Base-by-base conservation (phyloP, 257 asterid genomes). In the Solanum peruvianum region DNA sequence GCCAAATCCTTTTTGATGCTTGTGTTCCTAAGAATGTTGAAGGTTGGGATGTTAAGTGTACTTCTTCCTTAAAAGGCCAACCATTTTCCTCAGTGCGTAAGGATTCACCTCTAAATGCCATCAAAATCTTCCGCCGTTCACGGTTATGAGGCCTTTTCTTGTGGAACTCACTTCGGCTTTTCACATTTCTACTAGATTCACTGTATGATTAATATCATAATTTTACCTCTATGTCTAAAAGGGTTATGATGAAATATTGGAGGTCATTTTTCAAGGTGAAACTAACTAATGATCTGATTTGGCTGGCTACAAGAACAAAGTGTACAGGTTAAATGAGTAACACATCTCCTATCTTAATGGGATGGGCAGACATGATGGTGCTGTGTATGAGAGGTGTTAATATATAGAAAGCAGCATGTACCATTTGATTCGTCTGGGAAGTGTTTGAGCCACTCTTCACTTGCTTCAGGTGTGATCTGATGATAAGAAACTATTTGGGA, bases 31-130 rank as follows among this genome's bases (percentile, higher is more conserved):
- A 96, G 89, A 96, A 93, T 6, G 89, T 96, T 25, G 99, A 95
- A 89, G 97, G 98, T 62, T 96, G 99, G 99, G 99, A 96, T 83
- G 90, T 96, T 33, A 96, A 93, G 86, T 96, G 93, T 83, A 91
- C 94, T 2, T 93, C 96, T 87, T 92, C 96, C 33, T 89, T 93
- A 91, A 95, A 96, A 56, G 92, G 97, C 47, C 96, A 93, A 85
- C 96, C 95, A 3, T 87, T 91, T 72, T 94, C 95, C 81, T 93
- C 96, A 47, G 93, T 91, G 39, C 90, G 91, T 71, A 91, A 91
- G 85, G 92, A 92, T 86, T 94, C 94, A 5, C 93, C 94, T 2
- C 87, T 92, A 60, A 90, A 92, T 84, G 88, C 93, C 41, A 86
- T 90, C 56, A 96, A 93, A 86, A 91, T 86, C 29, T 90, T 87